A percentile compares a stretch with the other conserved stretches of the same genome.
These are phyloP conservation scores for Punctularia strigosozonata DNA, from an alignment of 768 basidiomycete genomes.

Conservation along the genomic window DNA sequence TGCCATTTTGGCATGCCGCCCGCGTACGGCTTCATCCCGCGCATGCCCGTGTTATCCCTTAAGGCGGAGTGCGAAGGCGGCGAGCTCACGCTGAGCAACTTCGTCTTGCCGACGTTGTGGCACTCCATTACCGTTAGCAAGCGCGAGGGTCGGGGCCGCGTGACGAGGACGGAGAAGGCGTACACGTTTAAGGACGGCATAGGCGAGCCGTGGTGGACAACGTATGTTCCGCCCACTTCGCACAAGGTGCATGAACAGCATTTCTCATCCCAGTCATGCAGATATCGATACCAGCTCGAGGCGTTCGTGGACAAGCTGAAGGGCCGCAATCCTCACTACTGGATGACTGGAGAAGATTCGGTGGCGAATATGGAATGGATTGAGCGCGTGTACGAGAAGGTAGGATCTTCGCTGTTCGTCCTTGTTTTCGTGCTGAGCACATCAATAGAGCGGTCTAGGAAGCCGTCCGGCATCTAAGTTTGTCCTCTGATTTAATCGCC, in stretches of 20 bases:
- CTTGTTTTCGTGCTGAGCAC: no score
- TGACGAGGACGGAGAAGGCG: constrained; percentile 25
- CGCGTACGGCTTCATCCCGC: constrained; percentile 9
- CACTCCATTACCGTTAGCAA: constrained; percentile 32
- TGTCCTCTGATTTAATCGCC: no score
- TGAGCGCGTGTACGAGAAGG: constrained; percentile 33
- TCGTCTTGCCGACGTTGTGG: constrained; percentile 26
- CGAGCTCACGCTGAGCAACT: constrained; percentile 28
- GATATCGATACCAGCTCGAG: constrained; percentile 44
- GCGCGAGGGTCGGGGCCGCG: constrained; percentile 10
- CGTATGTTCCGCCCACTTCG: constrained; percentile 12
- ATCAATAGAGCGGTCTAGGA: no score
- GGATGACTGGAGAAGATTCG: constrained; percentile 31
- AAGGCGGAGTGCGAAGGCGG: constrained; percentile 23
- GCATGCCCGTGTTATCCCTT: constrained; percentile 12
- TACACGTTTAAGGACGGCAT: constrained; percentile 24
- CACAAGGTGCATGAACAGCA: background rate
- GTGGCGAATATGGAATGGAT: constrained; percentile 32
- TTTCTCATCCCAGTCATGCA: constrained; percentile 6
- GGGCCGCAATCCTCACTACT: constrained; percentile 26
- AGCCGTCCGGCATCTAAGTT: no score
- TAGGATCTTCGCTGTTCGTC: no score
- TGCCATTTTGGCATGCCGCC: constrained; percentile 8
- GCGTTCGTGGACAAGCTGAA: constrained; percentile 41
- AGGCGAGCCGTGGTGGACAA: constrained; percentile 36